Percentiles rank a stretch among this genome's conserved stretches.
These are phyloP conservation scores for Phytophthora syringae DNA, from an alignment of 352 stramenopile genomes.

Conservation along the genomic window DNA sequence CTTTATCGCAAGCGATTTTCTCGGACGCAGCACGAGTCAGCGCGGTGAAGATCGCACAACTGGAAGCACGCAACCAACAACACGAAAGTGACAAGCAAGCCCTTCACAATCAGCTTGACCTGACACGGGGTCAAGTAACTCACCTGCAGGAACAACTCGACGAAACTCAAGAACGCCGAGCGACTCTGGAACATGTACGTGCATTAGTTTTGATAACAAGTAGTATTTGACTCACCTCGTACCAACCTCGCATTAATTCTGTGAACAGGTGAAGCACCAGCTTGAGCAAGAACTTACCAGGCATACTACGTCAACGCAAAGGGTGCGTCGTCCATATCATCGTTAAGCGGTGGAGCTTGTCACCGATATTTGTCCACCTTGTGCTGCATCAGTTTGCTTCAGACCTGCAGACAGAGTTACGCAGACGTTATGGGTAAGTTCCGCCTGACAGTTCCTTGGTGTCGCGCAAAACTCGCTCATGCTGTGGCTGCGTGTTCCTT, in stretches of 20 bases:
- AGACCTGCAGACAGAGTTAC: constrained; percentile 57
- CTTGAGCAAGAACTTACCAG: constrained; percentile 34
- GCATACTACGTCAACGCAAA: constrained; percentile 43
- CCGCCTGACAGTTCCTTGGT: neutral
- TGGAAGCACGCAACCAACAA: constrained; percentile 40
- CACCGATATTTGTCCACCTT: neutral
- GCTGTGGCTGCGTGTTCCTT: neutral
- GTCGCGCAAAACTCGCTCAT: neutral
- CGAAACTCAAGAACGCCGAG: constrained; percentile 30
- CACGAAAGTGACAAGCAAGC: constrained; percentile 45
- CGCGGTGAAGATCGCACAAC: constrained; percentile 43
- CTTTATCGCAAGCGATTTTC: constrained; percentile 57
- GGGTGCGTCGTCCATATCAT: constrained; percentile 15
- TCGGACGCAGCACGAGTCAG: constrained; percentile 46
- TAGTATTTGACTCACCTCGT: neutral
- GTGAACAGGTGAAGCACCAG: constrained; percentile 29
- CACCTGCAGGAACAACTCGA: constrained; percentile 33
- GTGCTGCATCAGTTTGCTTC: constrained; percentile 45
- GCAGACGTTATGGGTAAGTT: constrained; percentile 65
- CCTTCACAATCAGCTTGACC: constrained; percentile 28
- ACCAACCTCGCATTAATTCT: constrained; percentile 2
- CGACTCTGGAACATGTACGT: constrained; percentile 33
- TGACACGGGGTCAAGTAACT: constrained; percentile 19
- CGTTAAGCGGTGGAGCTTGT: neutral
- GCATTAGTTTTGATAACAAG: neutral